Base-by-base conservation (phyloP, 192 early-diverging fungal genomes). In the Thoreauomyces humboldtii region DNA sequence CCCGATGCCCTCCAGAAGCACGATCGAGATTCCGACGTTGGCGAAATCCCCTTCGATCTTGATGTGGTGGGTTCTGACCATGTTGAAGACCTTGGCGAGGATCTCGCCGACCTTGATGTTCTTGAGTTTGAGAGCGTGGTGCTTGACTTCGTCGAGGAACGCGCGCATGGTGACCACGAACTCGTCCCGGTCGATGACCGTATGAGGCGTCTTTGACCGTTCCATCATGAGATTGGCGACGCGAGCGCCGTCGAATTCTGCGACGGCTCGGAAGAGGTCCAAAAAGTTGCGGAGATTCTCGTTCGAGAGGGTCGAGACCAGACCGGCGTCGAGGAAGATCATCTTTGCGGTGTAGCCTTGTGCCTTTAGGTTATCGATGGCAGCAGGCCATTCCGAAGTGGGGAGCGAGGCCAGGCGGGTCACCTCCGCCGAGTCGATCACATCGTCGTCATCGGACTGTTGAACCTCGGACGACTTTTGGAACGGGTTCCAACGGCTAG, bases 1-100 rank as follows among this genome's bases (percentile, higher is more conserved):
- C 4, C 96, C 96, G 71, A 98, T 91, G 0, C 96, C 96, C 72
- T 98, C 96, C 1, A 98, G 70, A 55, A 98, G 80, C 77, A 97
- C 83, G 58, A 96, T 91, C 7, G 90, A 86, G 35, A 98, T 86
- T 7, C 93, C 86, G 17, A 96, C 87, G 75, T 96, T 97, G 7
- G 91, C 88, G 77, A 97, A 98, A 63, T 96, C 94, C 0, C 94
- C 92, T 67, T 95, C 96, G 52, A 98, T 78, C 52, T 89, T 87
- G 0, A 98, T 94, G 61, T 92, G 92, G 72, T 98, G 92, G 4
- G 77, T 75, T n/a, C 94, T 81, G 2, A 96, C 94, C 82, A 91
- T 91, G 29, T 75, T 60, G 81, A 94, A 89, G 2, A 95, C 93
- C 4, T 81, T 82, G 4, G 70, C 58, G n/a, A 98, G 78, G 19